Base-by-base conservation (phyloP, 108 stramenopile species). In the Fragilaria crotonensis region DNA sequence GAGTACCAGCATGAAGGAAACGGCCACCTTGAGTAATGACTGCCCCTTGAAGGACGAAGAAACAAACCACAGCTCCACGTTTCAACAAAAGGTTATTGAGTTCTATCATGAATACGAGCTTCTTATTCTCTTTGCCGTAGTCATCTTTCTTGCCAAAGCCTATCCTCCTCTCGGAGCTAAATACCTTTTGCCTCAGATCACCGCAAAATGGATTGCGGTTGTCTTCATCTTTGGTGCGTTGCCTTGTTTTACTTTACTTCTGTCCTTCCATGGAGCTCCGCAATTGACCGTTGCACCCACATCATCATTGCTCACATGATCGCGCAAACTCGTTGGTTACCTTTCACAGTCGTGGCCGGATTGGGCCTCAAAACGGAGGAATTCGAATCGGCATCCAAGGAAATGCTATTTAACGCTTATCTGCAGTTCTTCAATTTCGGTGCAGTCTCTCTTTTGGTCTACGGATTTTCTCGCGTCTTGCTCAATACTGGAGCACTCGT, bases 321-420 rank as follows among this genome's bases (percentile, higher is more conserved):
- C n/a, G n/a, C n/a, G n/a, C n/a, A n/a, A n/a, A n/a, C n/a, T n/a
- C n/a, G n/a, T n/a, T n/a, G n/a, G n/a, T n/a, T n/a, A n/a, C n/a
- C n/a, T n/a, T n/a, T n/a, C n/a, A n/a, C 11, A 14, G 41, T 87
- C 33, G 44, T 91, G 30, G 73, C 85, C 7, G 89, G 89, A 29
- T 68, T 91, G 66, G 75, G 77, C 0, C 66, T 95, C 29, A 83
- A 85, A 61, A 88, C 89, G 9, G 80, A 81, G 50, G 90, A 91
- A 73, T 73, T 95, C 47, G 19, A 64, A n/a, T 87, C 85, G 29
- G 89, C 93, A 1, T 78, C 90, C 20, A 57, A 74, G 47, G 60
- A 74, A 49, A 46, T 81, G 2, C 49, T 31, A 3, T 95, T 95
- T 70, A 95, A 95, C 59, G 30, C 63, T 9, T 83, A 71, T 46